These are phyloP conservation scores for Exidia glandulosa DNA, from an alignment of 768 basidiomycete species.

Conservation along the genomic window DNA sequence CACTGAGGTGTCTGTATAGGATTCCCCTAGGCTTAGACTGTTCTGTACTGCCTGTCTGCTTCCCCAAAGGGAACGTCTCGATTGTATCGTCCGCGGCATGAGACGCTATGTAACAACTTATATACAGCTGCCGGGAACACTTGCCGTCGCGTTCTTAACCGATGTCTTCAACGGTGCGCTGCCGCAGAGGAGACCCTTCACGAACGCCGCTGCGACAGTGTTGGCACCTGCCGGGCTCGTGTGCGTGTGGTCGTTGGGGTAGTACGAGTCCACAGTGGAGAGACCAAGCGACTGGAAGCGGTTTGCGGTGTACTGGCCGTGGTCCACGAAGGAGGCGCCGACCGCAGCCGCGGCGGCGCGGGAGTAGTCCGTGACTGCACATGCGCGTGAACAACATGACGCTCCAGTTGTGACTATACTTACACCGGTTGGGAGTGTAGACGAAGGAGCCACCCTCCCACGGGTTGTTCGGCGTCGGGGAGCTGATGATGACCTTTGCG, in stretches of 20 bases:
- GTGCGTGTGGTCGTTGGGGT: conserved; percentile 37
- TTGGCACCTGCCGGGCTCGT: conserved; percentile 33
- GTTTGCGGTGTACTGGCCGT: conserved; percentile 34
- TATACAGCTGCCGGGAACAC: not conserved
- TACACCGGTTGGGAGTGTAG: conserved; percentile 29
- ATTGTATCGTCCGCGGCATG: no score
- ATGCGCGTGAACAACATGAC: not conserved
- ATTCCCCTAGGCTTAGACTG: not conserved
- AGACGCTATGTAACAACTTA: not conserved
- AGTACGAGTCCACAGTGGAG: conserved; percentile 27
- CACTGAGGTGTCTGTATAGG: not conserved
- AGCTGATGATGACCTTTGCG: conserved; percentile 35
- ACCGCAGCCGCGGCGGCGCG: conserved; percentile 26
- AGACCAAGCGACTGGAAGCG: conserved; percentile 31
- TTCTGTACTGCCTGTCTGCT: no score
- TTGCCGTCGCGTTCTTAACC: not conserved
- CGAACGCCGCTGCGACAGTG: conserved; percentile 37
- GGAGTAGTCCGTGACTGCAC: conserved; percentile 37
- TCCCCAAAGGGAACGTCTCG: no score
- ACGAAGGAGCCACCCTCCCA: conserved; percentile 23
- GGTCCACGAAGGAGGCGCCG: conserved; percentile 32
- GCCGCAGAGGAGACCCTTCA: conserved; percentile 32
- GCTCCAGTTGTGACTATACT: not conserved
- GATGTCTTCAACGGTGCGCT: not conserved
- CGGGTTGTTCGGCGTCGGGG: conserved; percentile 36